phyloP scores from a whole-genome alignment of 805 yeast species.

The Suhomyces sp. region DNA sequence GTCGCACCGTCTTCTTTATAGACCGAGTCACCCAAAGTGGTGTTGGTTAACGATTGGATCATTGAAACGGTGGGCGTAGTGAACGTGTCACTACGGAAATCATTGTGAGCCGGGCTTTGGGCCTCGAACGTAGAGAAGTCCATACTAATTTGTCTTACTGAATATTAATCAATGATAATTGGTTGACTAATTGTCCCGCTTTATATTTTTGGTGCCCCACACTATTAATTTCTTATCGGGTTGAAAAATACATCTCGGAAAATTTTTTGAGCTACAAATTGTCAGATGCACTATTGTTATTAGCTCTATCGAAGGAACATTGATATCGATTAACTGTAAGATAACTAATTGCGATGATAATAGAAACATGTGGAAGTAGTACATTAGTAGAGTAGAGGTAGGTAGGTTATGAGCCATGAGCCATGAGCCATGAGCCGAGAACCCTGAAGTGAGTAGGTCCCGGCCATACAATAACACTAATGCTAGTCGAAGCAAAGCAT shows the following conservation, averaged over 20 bases:
- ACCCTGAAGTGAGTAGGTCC: too few relatives aligned
- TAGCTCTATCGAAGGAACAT: not conserved
- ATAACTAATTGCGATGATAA: too few relatives aligned
- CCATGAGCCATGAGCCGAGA: not conserved
- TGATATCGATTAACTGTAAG: too few relatives aligned
- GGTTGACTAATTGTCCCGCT: not conserved
- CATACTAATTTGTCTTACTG: not conserved
- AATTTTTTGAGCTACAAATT: not conserved
- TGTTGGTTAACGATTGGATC: conserved; percentile 40
- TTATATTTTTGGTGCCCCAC: not conserved
- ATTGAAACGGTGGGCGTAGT: conserved; percentile 66
- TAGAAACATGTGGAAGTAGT: too few relatives aligned
- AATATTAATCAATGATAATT: not conserved
- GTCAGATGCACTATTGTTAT: not conserved
- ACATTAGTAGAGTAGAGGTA: too few relatives aligned
- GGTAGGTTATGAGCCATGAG: not conserved
- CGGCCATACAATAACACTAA: not conserved
- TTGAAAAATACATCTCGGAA: not conserved
- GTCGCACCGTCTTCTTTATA: conserved; percentile 41
- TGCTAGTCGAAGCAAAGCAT: too few relatives aligned
- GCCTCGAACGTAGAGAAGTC: conserved; percentile 1
- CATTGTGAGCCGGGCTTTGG: conserved; percentile 31
- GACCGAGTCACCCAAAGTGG: conserved; percentile 43
- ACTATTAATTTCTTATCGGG: not conserved
- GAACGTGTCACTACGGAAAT: conserved; percentile 71